These are phyloP conservation scores for Fraxinus xanthoxyloides DNA, from an alignment of 305 asterid species.

Conservation along the genomic window DNA sequence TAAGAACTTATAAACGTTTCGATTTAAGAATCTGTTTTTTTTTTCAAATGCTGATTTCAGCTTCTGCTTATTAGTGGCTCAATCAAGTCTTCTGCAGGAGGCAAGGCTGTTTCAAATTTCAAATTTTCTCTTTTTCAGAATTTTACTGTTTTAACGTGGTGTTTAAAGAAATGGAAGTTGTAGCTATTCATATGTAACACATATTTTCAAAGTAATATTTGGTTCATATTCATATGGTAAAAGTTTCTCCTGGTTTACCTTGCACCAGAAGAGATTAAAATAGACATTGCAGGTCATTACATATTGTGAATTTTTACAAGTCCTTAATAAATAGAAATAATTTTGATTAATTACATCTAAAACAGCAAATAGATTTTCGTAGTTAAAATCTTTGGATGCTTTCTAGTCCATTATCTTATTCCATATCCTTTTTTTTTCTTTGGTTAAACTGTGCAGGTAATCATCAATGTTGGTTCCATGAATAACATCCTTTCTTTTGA, in stretches of 20 bases:
- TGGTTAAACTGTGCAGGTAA: slow-evolving; percentile 57
- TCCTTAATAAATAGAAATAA: not conserved
- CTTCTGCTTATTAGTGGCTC: not conserved
- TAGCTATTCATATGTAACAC: not conserved
- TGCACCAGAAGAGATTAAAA: not conserved
- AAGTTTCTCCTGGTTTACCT: not conserved
- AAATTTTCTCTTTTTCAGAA: not conserved
- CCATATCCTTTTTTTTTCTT: not conserved
- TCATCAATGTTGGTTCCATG: slow-evolving; percentile 74
- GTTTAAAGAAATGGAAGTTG: not conserved
- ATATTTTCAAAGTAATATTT: not conserved
- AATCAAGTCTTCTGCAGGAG: not conserved
- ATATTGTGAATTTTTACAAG: not conserved
- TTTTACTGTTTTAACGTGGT: not conserved
- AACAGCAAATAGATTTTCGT: slow-evolving; percentile 7
- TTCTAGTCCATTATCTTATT: slow-evolving; percentile 22
- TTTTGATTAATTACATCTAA: not conserved
- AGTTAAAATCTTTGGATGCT: slow-evolving; percentile 7
- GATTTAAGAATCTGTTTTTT: not conserved
- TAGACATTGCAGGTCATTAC: not conserved
- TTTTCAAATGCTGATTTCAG: not conserved
- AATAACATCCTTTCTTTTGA: slow-evolving; percentile 77
- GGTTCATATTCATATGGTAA: not conserved
- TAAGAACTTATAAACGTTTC: not conserved
- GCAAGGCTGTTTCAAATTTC: not conserved